phyloP scores from a whole-genome alignment of 129 eudicot genomes.

The Silybum marianum region DNA sequence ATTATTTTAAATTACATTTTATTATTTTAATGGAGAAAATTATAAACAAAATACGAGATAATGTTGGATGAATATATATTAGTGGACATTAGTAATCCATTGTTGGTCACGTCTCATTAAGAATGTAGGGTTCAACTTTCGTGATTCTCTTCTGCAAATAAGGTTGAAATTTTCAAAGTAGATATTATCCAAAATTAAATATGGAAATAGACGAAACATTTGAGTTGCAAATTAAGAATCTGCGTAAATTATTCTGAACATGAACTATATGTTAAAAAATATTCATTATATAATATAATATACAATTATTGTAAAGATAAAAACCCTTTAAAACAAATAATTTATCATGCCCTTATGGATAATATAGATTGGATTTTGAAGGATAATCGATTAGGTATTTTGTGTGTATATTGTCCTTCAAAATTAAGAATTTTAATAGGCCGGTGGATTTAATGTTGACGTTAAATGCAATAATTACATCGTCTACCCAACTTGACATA shows the following conservation, averaged over 20 bases:
- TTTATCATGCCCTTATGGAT: background rate
- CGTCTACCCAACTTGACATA: background rate
- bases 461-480: background rate
- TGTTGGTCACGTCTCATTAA: constrained; percentile 8
- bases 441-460: background rate
- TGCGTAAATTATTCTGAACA: background rate
- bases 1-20: background rate
- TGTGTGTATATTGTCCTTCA: background rate
- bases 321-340: too few species aligned
- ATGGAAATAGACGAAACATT: background rate
- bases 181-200: background rate
- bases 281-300: too few species aligned
- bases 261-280: background rate
- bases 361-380: background rate
- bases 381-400: background rate
- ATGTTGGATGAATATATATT: background rate
- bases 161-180: background rate
- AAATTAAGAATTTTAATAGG: background rate
- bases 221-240: background rate
- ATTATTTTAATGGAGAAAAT: background rate
- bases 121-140: constrained; percentile 5
- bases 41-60: background rate
- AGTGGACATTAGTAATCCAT: constrained; percentile 11
- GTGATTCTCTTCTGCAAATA: constrained; percentile 1
- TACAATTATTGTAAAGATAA: background rate